Percentiles rank a stretch among this genome's conserved stretches.
phyloP scores from a whole-genome alignment of 2,329 filamentous ascomycete genomes.

The Pseudohalonectria lignicola region DNA sequence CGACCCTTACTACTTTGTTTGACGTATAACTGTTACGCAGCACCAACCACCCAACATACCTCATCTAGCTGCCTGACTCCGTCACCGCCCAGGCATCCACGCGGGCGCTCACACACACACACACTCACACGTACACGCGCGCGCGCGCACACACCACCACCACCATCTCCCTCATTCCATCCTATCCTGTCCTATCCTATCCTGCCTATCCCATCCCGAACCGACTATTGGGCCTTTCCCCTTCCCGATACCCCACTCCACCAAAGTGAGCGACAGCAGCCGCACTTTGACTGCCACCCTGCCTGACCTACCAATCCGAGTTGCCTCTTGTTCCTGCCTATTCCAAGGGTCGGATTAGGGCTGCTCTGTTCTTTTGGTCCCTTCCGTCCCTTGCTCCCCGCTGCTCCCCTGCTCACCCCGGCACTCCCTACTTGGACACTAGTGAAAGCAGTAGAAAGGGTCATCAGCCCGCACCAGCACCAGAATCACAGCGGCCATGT shows the following conservation, averaged over 20 bases:
- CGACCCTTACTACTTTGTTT: too few species aligned
- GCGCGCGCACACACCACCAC: neutral
- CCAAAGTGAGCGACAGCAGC: slow-evolving; percentile 13
- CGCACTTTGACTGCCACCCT: slow-evolving; percentile 13
- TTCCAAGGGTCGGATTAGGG: too few species aligned
- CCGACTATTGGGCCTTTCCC: slow-evolving; percentile 11
- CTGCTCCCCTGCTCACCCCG: slow-evolving; percentile 3
- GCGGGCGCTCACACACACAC: neutral
- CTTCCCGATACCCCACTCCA: slow-evolving; percentile 7
- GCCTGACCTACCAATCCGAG: slow-evolving; percentile 3
- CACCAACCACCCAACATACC: slow-evolving; percentile 2
- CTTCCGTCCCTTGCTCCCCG: neutral
- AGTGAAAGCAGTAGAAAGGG: slow-evolving; percentile 8
- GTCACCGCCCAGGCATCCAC: neutral
- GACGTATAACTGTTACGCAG: neutral
- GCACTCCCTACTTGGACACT: slow-evolving; percentile 3
- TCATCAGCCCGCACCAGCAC: too few species aligned
- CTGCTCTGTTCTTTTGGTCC: neutral
- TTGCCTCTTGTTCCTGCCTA: neutral
- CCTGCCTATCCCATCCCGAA: neutral
- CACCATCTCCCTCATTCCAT: neutral
- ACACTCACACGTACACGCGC: neutral
- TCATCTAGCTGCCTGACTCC: neutral
- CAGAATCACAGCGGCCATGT: slow-evolving; percentile 44
- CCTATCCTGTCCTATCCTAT: neutral